Percentiles rank a stretch among this genome's conserved stretches.
These are phyloP conservation scores for Teunomyces kruisii DNA, from an alignment of 805 yeast genomes.

Conservation along the genomic window DNA sequence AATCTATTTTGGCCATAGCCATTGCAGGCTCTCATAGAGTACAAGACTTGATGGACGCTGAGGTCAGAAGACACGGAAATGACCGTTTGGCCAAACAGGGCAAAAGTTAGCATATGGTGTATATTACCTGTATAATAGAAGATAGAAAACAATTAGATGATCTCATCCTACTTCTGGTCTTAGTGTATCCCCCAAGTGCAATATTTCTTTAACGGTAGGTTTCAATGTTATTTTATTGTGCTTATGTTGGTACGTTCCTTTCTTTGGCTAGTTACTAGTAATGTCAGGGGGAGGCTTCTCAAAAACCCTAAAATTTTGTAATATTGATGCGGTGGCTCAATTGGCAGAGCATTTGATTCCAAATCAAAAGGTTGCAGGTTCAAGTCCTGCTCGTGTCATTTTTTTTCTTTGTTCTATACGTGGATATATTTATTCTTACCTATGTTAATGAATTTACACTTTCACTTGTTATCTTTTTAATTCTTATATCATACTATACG, in stretches of 20 bases:
- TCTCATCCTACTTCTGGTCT: not conserved
- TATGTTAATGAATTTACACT: not conserved
- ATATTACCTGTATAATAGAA: constrained; percentile 5
- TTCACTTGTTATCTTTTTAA: not conserved
- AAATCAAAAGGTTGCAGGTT: constrained; percentile 22
- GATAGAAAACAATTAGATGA: not conserved
- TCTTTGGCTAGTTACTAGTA: too few relatives aligned
- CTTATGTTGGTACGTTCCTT: too few relatives aligned
- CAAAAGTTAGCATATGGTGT: constrained; percentile 3
- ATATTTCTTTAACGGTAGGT: too few relatives aligned
- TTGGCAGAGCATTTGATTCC: constrained; percentile 22
- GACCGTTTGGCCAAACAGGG: constrained; percentile 47
- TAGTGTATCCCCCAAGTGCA: too few relatives aligned
- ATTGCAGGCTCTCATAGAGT: constrained; percentile 84
- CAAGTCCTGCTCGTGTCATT: constrained; percentile 23
- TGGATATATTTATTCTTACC: not conserved
- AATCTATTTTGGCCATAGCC: constrained; percentile 73
- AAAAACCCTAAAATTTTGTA: too few relatives aligned
- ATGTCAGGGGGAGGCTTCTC: not conserved
- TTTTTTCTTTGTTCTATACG: constrained; percentile 5
- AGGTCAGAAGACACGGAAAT: constrained; percentile 74
- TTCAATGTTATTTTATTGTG: too few relatives aligned
- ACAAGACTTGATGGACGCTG: constrained; percentile 81
- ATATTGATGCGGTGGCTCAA: constrained; percentile 22
- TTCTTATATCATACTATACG: constrained; percentile 1